These are phyloP conservation scores for Mycosphaerelloides madeirae DNA, from an alignment of 2,329 filamentous ascomycete species.

Conservation along the genomic window DNA sequence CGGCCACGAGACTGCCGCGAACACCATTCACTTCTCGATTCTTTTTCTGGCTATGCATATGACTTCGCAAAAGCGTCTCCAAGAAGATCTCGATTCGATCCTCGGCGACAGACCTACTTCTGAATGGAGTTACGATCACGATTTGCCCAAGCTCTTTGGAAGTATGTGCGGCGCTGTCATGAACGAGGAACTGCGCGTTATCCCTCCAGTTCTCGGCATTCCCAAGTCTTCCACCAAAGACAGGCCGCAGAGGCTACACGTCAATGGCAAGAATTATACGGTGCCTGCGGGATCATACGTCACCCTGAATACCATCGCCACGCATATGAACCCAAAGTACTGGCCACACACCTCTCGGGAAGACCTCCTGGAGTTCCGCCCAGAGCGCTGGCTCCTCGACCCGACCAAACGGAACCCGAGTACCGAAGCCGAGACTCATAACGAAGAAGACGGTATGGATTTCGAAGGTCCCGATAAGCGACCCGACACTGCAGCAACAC, in stretches of 20 bases:
- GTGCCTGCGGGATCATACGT: conserved; percentile 56
- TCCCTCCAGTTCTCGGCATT: conserved; percentile 66
- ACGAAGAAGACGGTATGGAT: conserved; percentile 30
- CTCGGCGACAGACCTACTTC: conserved; percentile 55
- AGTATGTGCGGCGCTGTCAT: conserved; percentile 69
- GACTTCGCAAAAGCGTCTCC: conserved; percentile 59
- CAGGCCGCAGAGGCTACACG: conserved; percentile 51
- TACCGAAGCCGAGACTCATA: conserved; percentile 35
- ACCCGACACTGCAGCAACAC: conserved; percentile 54
- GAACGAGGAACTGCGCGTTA: conserved; percentile 70
- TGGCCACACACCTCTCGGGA: conserved; percentile 56
- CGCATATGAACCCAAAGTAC: conserved; percentile 65
- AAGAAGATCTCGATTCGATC: conserved; percentile 64
- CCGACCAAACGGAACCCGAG: conserved; percentile 18
- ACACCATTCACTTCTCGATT: conserved; percentile 66
- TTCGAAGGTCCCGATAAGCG: conserved; percentile 56
- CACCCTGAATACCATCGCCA: conserved; percentile 51
- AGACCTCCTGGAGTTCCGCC: conserved; percentile 64
- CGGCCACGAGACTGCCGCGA: conserved; percentile 77
- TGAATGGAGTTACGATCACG: conserved; percentile 66
- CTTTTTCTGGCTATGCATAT: conserved; percentile 64
- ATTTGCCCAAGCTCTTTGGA: conserved; percentile 61
- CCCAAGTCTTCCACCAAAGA: conserved; percentile 57
- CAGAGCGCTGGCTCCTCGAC: conserved; percentile 64
- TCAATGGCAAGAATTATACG: conserved; percentile 55